These are phyloP conservation scores for Fonsecaea erecta DNA, from an alignment of 2,329 filamentous ascomycete species.

Conservation along the genomic window DNA sequence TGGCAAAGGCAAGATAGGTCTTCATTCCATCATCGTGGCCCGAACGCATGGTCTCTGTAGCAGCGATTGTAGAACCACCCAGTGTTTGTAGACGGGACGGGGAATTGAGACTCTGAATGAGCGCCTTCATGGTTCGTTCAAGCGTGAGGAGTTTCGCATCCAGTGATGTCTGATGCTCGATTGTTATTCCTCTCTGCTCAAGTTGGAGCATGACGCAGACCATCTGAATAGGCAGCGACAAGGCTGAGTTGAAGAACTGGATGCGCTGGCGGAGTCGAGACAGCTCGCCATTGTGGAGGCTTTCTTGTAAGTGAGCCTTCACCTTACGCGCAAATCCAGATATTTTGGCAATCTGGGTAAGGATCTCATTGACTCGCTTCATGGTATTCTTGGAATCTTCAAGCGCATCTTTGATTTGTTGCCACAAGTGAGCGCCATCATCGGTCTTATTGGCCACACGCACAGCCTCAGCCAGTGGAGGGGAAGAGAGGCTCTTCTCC, in stretches of 20 bases:
- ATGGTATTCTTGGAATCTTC: conserved; percentile 34
- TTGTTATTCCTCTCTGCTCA: conserved; percentile 32
- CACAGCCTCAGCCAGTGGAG: conserved; percentile 33
- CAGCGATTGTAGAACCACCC: conserved; percentile 20
- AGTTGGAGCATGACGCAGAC: conserved; percentile 36
- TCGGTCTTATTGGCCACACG: conserved; percentile 32
- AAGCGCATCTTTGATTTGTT: conserved; percentile 30
- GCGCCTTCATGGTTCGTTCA: conserved; percentile 23
- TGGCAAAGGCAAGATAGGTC: conserved; percentile 34
- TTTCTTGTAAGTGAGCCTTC: conserved; percentile 33
- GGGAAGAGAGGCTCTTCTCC: conserved; percentile 30
- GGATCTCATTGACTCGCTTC: conserved; percentile 31
- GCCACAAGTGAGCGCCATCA: conserved; percentile 34
- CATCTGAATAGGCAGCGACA: conserved; percentile 37
- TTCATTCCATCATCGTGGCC: conserved; percentile 28
- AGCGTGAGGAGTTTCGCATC: conserved; percentile 26
- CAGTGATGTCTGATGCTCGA: conserved; percentile 27
- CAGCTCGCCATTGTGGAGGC: conserved; percentile 32
- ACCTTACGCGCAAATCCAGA: conserved; percentile 28
- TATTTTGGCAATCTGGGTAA: conserved; percentile 28
- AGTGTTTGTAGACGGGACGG: conserved; percentile 22
- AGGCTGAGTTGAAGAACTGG: conserved; percentile 33
- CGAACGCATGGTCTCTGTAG: conserved; percentile 11
- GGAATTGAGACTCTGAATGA: conserved; percentile 16
- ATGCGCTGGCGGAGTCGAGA: conserved; percentile 35